These are phyloP conservation scores for Phytophthora ohioensis DNA, from an alignment of 352 stramenopile genomes.

Conservation along the genomic window DNA sequence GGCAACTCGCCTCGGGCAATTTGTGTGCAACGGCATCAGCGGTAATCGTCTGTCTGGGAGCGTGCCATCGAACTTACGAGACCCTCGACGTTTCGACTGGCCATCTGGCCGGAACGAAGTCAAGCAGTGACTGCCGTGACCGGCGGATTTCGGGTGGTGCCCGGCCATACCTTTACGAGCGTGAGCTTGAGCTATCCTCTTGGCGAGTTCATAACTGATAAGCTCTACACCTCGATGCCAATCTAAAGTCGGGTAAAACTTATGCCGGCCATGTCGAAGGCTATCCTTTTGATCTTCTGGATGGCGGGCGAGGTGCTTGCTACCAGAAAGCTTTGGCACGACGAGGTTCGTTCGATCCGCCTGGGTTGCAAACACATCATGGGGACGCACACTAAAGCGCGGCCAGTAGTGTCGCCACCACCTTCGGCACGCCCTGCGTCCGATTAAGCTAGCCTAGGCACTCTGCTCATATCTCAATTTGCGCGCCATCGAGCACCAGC, in stretches of 20 bases:
- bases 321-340: slow-evolving; percentile 16
- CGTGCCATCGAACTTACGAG: too few species aligned
- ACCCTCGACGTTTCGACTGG: not conserved
- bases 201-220: slow-evolving; percentile 15
- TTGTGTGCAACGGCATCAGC: too few species aligned
- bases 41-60: too few species aligned
- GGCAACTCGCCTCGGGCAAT: too few species aligned
- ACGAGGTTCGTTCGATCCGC: slow-evolving; percentile 26
- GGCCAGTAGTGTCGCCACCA: not conserved
- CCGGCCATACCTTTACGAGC: slow-evolving; percentile 21
- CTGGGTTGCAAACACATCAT: slow-evolving; percentile 31
- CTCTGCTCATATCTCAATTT: slow-evolving; percentile 31
- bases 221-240: not conserved
- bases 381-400: not conserved
- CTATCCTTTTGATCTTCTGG: slow-evolving; percentile 25
- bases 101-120: slow-evolving; percentile 19
- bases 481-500: slow-evolving; percentile 20
- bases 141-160: slow-evolving; percentile 20
- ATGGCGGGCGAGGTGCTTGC: not conserved
- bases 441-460: slow-evolving; percentile 15
- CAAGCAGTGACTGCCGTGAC: slow-evolving; percentile 18
- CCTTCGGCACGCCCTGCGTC: not conserved
- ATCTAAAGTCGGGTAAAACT: not conserved
- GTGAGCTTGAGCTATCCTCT: slow-evolving; percentile 24
- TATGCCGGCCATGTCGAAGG: not conserved